A percentile compares a stretch with the other conserved stretches of the same genome.
phyloP scores from a whole-genome alignment of 2,329 filamentous ascomycete genomes.

The Ophiocordyceps sinensis region DNA sequence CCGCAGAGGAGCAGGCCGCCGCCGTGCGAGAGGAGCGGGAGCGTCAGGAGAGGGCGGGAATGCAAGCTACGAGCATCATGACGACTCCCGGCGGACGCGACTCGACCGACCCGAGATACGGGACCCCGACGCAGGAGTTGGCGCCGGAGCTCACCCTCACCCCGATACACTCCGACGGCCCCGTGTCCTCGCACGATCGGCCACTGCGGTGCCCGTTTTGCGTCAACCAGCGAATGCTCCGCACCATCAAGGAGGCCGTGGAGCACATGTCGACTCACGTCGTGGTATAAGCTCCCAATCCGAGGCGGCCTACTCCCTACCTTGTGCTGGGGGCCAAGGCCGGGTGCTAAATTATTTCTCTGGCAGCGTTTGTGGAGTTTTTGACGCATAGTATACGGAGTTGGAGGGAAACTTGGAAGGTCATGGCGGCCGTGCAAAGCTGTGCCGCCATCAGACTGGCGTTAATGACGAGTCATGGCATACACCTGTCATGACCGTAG shows the following conservation, averaged over 20 bases:
- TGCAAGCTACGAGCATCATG: constrained; percentile 15
- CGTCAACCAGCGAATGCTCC: constrained; percentile 45
- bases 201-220: constrained; percentile 46
- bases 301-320: not conserved
- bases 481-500: no score
- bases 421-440: no score
- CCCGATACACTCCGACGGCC: constrained; percentile 35
- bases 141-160: constrained; percentile 34
- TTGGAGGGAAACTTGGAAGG: no score
- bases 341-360: no score
- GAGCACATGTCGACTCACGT: constrained; percentile 50
- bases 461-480: no score
- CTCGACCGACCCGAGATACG: constrained; percentile 18
- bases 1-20: constrained; percentile 41
- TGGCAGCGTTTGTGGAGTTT: no score
- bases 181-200: constrained; percentile 29
- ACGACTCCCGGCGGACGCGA: constrained; percentile 15
- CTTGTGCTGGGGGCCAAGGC: no score
- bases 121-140: constrained; percentile 20
- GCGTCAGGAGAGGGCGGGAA: constrained; percentile 25
- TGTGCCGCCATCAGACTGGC: no score
- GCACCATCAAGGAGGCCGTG: constrained; percentile 45
- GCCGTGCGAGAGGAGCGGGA: constrained; percentile 38
- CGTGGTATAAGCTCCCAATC: constrained; percentile 26
- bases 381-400: no score